These are phyloP conservation scores for Eustoma russellianum DNA, from an alignment of 257 asterid species.

Conservation along the genomic window DNA sequence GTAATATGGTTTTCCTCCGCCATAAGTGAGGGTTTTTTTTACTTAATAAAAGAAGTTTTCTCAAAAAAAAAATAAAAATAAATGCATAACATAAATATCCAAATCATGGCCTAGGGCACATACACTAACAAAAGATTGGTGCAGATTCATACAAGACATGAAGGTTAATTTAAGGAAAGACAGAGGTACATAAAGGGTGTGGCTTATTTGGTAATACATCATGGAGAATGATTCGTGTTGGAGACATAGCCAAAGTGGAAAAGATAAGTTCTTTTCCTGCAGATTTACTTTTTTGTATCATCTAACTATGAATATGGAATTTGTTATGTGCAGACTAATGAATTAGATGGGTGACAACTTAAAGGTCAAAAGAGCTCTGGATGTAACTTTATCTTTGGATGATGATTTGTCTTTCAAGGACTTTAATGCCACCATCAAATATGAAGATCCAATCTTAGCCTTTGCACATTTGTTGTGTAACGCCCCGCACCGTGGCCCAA, in stretches of 20 bases:
- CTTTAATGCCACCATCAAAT: too few relatives aligned
- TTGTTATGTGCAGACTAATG: conserved; percentile 60
- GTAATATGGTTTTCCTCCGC: too few relatives aligned
- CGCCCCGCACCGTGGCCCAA: too few relatives aligned
- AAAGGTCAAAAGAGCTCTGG: conserved; percentile 42
- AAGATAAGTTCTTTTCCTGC: conserved; percentile 54
- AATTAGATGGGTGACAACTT: conserved; percentile 57
- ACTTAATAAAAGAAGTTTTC: conserved; percentile 60
- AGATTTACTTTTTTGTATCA: conserved; percentile 44
- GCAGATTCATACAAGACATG: conserved; percentile 52
- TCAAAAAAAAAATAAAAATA: too few relatives aligned
- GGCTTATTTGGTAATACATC: conserved; percentile 28
- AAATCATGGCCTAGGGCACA: too few relatives aligned
- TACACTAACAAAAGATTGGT: conserved; percentile 76
- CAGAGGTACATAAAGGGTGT: conserved; percentile 35
- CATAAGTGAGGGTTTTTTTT: too few relatives aligned
- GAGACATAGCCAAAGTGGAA: conserved; percentile 45
- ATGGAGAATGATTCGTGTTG: conserved; percentile 44
- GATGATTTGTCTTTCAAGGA: too few relatives aligned
- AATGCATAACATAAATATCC: too few relatives aligned
- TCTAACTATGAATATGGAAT: conserved; percentile 59
- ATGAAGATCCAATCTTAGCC: too few relatives aligned
- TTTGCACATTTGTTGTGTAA: too few relatives aligned
- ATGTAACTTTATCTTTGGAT: too few relatives aligned
- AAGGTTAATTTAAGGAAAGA: conserved; percentile 47